Percentiles rank a stretch among this genome's conserved stretches.
Evolutionary conservation across 2,329 filamentous ascomycete species (phyloP).

Genomic region (Pseudohalonectria lignicola): DNA sequence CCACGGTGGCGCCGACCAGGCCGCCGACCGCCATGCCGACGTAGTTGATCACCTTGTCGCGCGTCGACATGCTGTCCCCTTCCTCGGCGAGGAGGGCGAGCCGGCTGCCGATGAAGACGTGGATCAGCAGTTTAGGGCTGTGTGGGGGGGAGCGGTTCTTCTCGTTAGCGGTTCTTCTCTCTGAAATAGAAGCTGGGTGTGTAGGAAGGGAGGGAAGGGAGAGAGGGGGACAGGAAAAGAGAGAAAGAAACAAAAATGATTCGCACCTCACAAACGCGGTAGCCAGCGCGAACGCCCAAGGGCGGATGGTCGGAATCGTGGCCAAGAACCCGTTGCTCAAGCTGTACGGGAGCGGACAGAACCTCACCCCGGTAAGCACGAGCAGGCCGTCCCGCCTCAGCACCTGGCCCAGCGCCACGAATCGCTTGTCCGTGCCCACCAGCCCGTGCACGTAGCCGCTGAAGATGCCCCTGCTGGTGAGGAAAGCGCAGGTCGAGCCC

Average conservation of each 20-base stretch:
- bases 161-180: too few relatives aligned
- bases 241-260: not conserved
- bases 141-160: not conserved
- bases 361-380: slow-evolving; percentile 79
- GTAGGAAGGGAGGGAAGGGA: not conserved
- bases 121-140: slow-evolving; percentile 77
- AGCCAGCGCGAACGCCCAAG: slow-evolving; percentile 64
- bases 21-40: slow-evolving; percentile 64
- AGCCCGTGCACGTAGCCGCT: slow-evolving; percentile 68
- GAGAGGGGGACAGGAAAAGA: not conserved
- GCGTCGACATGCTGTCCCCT: slow-evolving; percentile 67
- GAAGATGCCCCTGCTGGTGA: slow-evolving; percentile 69
- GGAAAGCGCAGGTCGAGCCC: slow-evolving; percentile 70
- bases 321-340: slow-evolving; percentile 89
- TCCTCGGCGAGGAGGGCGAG: slow-evolving; percentile 75
- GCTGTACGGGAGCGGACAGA: slow-evolving; percentile 88
- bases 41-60: slow-evolving; percentile 76
- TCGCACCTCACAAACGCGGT: slow-evolving; percentile 62
- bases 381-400: slow-evolving; percentile 84
- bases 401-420: slow-evolving; percentile 78
- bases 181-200: too few relatives aligned
- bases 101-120: slow-evolving; percentile 82
- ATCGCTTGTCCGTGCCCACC: slow-evolving; percentile 74
- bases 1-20: slow-evolving; percentile 62
- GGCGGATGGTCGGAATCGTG: slow-evolving; percentile 81